phyloP scores from a whole-genome alignment of 495 filamentous ascomycete genomes.

The Tuber brumale region DNA sequence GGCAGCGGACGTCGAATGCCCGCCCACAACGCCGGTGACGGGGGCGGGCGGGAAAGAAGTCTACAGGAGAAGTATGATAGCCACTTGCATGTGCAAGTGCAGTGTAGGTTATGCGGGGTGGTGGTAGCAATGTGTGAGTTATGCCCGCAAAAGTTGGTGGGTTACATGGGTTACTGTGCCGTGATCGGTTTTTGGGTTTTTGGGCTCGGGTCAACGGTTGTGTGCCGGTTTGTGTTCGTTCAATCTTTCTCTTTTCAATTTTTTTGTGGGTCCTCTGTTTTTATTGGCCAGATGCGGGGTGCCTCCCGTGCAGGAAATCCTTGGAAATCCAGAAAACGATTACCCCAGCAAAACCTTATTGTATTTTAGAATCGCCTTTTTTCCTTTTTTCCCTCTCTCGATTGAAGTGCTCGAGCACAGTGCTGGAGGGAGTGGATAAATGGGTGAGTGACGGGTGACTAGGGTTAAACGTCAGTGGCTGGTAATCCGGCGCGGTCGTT shows the following conservation, averaged over 20 bases:
- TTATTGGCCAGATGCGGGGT: neutral
- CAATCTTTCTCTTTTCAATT: neutral
- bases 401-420: neutral
- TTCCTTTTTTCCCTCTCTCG: neutral
- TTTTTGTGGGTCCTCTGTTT: neutral
- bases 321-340: conserved; percentile 2
- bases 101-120: neutral
- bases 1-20: neutral
- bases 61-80: neutral
- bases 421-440: neutral
- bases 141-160: neutral
- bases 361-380: neutral
- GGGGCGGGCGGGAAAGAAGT: neutral
- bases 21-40: neutral
- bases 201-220: neutral
- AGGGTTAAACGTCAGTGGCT: neutral
- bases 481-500: neutral
- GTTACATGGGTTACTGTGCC: neutral
- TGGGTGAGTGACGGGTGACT: neutral
- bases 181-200: neutral
- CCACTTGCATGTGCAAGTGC: neutral
- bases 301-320: neutral
- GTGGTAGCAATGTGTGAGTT: neutral
- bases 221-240: neutral
- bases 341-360: neutral